Conservation (phyloP, 1,139 yeast species). For the Casaregolazyma suthepensis region DNA sequence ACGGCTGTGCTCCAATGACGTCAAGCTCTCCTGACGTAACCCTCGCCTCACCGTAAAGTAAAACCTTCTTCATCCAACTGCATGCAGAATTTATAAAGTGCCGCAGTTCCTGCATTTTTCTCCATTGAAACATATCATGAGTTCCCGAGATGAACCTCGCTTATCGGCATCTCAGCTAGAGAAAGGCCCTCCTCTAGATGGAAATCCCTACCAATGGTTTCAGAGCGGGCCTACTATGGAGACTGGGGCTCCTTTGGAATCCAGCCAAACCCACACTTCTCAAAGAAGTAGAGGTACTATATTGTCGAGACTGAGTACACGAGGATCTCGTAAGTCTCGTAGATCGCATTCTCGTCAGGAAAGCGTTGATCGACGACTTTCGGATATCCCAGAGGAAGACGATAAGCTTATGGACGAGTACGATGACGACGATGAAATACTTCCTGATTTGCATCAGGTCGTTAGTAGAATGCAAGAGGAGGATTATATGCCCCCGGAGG, state of each 20-base stretch:
- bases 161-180: background rate
- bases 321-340: background rate
- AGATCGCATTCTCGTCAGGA: background rate
- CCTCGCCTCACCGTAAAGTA: background rate
- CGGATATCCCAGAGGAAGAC: conserved; percentile 5
- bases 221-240: background rate
- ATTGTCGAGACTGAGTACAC: background rate
- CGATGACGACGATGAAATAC: conserved; percentile 16
- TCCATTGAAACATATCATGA: background rate
- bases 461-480: conserved; percentile 21
- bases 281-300: background rate
- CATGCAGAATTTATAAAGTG: background rate
- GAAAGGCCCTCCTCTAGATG: background rate
- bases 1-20: background rate
- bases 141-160: background rate
- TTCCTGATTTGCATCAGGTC: conserved; percentile 29
- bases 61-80: background rate
- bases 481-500: conserved; percentile 10
- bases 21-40: background rate
- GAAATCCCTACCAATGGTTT: background rate
- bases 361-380: background rate
- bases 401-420: conserved; percentile 7
- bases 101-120: background rate
- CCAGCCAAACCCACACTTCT: background rate
- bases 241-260: background rate